Conservation (phyloP, 768 basidiomycete genomes). For the Psilocybe sp. region DNA sequence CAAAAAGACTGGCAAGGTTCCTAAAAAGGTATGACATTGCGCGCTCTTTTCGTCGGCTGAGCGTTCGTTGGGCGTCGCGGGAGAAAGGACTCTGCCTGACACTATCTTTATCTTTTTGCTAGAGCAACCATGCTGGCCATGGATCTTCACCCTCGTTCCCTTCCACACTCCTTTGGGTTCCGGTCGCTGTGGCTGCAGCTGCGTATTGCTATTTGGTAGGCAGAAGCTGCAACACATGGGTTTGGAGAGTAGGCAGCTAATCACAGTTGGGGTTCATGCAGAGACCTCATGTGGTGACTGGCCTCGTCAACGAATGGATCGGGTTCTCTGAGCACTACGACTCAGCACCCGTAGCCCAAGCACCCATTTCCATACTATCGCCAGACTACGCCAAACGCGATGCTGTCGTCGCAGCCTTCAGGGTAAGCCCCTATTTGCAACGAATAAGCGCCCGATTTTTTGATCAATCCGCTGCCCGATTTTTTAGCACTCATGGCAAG, state of each 20-base stretch:
- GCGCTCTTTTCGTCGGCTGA: background rate
- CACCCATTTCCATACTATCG: conserved; percentile 17
- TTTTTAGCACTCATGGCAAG: conserved; percentile 83
- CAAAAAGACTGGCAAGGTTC: background rate
- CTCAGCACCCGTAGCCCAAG: conserved; percentile 17
- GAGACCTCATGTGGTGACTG: conserved; percentile 19
- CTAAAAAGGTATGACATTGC: conserved; percentile 7
- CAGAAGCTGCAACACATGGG: background rate
- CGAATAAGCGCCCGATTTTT: background rate
- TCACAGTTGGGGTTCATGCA: background rate
- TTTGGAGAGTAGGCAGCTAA: background rate
- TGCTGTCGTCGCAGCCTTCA: conserved; percentile 77
- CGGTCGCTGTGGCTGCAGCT: conserved; percentile 13
- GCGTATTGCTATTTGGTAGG: conserved; percentile 18
- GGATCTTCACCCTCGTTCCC: conserved; percentile 11
- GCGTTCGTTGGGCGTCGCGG: too few species aligned
- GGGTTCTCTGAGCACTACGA: conserved; percentile 40
- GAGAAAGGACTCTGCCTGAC: background rate
- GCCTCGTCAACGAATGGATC: conserved; percentile 34
- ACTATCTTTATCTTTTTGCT: background rate
- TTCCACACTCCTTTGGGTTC: conserved; percentile 16
- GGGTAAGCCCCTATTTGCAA: conserved; percentile 41
- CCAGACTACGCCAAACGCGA: conserved; percentile 65
- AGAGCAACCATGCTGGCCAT: conserved; percentile 11
- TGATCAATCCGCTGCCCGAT: background rate